phyloP scores from a whole-genome alignment of 352 stramenopile genomes.

The Phytophthora podocarpi region DNA sequence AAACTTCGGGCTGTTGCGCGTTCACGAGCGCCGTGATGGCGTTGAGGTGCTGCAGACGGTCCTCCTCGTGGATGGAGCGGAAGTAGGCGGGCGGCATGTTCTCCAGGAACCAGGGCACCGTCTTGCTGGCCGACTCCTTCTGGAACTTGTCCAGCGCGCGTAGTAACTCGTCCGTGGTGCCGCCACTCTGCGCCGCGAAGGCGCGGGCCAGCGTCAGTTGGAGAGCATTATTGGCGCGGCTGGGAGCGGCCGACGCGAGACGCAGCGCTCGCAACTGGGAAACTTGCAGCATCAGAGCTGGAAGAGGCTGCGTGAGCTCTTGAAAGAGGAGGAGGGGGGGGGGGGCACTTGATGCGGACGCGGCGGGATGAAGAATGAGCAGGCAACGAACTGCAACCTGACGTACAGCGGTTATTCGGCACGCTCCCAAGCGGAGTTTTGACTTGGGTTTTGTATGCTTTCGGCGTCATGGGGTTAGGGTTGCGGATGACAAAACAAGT shows the following conservation, averaged over 20 bases:
- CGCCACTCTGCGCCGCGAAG: constrained; percentile 51
- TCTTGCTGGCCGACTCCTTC: constrained; percentile 69
- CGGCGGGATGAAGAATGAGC: too few relatives aligned
- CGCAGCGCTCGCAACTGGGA: constrained; percentile 65
- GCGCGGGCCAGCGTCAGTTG: constrained; percentile 45
- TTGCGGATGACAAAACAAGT: too few relatives aligned
- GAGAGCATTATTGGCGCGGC: too few relatives aligned
- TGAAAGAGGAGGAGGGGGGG: too few relatives aligned
- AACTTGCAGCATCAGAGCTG: constrained; percentile 59
- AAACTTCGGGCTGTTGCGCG: constrained; percentile 78
- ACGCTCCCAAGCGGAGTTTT: too few relatives aligned
- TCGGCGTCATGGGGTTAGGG: too few relatives aligned
- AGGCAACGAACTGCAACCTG: too few relatives aligned
- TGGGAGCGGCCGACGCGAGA: constrained; percentile 35
- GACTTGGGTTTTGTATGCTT: too few relatives aligned
- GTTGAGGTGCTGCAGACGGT: constrained; percentile 87
- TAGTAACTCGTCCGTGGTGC: constrained; percentile 54
- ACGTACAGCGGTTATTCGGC: too few relatives aligned
- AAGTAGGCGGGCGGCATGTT: constrained; percentile 92
- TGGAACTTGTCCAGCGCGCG: constrained; percentile 71
- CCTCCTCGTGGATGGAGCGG: constrained; percentile 81
- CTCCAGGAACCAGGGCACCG: constrained; percentile 86
- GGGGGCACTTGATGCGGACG: too few relatives aligned
- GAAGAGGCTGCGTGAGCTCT: too few relatives aligned
- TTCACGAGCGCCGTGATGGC: constrained; percentile 83